A percentile compares a stretch with the other conserved stretches of the same genome.
Evolutionary conservation across 345 rosid genomes (phyloP).

Genomic region (Cardamine occulta): DNA sequence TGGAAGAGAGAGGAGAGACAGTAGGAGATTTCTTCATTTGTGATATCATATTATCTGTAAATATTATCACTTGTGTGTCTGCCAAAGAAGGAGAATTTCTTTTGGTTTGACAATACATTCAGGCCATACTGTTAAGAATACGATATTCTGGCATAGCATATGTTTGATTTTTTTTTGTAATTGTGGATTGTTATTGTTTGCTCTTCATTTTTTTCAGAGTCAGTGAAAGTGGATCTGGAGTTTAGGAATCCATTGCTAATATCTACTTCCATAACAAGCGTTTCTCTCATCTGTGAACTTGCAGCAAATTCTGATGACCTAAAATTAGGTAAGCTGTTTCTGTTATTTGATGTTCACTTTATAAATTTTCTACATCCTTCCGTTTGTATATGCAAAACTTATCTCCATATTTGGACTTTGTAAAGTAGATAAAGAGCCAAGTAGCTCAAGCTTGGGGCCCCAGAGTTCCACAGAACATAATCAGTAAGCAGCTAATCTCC

Average conservation of each 20-base stretch:
- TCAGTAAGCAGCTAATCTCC: slow-evolving; percentile 42
- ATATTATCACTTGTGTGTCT: slow-evolving; percentile 23
- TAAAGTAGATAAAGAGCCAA: slow-evolving; percentile 51
- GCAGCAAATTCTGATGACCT: slow-evolving; percentile 61
- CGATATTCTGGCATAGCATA: slow-evolving; percentile 33
- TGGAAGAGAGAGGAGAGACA: slow-evolving; percentile 21
- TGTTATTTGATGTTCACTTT: slow-evolving; percentile 30
- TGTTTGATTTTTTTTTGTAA: not conserved
- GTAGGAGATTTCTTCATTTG: slow-evolving; percentile 20
- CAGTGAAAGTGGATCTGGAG: slow-evolving; percentile 73
- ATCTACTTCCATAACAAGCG: slow-evolving; percentile 66
- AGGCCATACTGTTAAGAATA: slow-evolving; percentile 7
- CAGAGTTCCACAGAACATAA: slow-evolving; percentile 47
- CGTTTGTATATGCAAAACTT: slow-evolving; percentile 24
- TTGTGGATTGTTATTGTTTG: slow-evolving; percentile 25
- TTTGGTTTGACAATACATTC: slow-evolving; percentile 33
- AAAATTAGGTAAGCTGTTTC: slow-evolving; percentile 55
- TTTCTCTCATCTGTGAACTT: slow-evolving; percentile 83
- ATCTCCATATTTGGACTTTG: slow-evolving; percentile 35
- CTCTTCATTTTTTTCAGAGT: slow-evolving; percentile 58
- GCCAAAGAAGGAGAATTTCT: slow-evolving; percentile 18
- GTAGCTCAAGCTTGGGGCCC: slow-evolving; percentile 51
- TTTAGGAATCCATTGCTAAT: slow-evolving; percentile 84
- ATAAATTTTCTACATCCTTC: slow-evolving; percentile 9
- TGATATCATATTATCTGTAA: slow-evolving; percentile 29